A percentile compares a stretch with the other conserved stretches of the same genome.
Evolutionary conservation across 78 protist genomes (phyloP).

Genomic region (Diacronema lutheri): DNA sequence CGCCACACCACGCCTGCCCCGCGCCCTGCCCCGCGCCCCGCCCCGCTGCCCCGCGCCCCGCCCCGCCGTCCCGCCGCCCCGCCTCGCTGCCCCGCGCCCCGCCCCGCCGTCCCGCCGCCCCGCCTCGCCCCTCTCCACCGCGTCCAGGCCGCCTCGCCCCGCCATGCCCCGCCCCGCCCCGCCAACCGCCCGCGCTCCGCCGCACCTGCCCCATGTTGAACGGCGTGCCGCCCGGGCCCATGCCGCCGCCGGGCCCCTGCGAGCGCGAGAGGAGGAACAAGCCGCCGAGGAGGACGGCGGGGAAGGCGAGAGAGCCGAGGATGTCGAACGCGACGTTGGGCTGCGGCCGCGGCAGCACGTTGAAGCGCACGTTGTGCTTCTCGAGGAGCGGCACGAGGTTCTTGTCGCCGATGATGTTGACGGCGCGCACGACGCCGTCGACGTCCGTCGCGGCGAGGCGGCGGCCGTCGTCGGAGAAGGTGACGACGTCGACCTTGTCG

Average conservation of each 20-base stretch:
- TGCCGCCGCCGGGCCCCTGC: neutral
- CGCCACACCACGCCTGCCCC: too few species aligned
- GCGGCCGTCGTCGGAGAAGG: constrained; percentile 5
- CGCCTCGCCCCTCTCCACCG: neutral
- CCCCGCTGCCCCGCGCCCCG: too few species aligned
- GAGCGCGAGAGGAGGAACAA: constrained; percentile 29
- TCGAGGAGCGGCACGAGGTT: neutral
- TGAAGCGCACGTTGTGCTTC: neutral
- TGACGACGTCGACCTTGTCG: neutral
- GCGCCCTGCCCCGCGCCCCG: too few species aligned
- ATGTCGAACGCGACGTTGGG: neutral
- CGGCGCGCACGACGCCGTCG: too few species aligned
- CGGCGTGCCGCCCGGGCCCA: too few species aligned
- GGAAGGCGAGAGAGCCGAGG: constrained; percentile 27
- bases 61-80: too few species aligned
- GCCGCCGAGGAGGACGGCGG: constrained; percentile 40
- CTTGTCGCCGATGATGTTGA: neutral
- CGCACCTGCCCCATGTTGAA: too few species aligned
- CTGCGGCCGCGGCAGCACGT: constrained; percentile 27
- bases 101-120: too few species aligned
- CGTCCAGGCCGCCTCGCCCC: neutral
- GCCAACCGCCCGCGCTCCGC: too few species aligned
- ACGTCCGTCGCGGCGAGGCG: neutral
- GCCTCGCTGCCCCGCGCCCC: too few species aligned
- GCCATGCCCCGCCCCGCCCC: too few species aligned